phyloP scores from a whole-genome alignment of 1,284 basidiomycete genomes.

The Mycena citricolor region DNA sequence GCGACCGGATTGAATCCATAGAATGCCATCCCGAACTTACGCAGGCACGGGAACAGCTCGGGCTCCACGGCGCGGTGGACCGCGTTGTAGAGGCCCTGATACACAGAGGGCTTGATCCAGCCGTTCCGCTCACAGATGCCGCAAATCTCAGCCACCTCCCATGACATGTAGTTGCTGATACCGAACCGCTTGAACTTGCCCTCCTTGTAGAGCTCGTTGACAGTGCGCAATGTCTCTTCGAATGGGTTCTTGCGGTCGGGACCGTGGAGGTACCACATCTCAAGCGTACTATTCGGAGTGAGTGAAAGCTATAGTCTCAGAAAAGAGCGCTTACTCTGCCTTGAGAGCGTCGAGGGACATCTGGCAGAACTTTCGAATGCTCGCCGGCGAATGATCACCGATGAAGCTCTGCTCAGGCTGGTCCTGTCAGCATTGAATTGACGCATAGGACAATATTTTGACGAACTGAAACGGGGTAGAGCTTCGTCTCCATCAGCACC shows the following conservation, averaged over 20 bases:
- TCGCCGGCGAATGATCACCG: too few relatives aligned
- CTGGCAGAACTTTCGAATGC: constrained; percentile 37
- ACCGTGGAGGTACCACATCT: constrained; percentile 22
- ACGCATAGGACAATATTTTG: background rate
- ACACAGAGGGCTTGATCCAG: constrained; percentile 15
- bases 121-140: constrained; percentile 17
- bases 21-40: constrained; percentile 15
- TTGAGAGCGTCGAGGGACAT: constrained; percentile 39
- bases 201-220: constrained; percentile 20
- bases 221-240: constrained; percentile 19
- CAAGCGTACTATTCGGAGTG: constrained; percentile 12
- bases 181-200: constrained; percentile 22
- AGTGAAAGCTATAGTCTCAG: background rate
- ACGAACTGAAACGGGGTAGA: constrained; percentile 9
- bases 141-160: constrained; percentile 18
- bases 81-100: constrained; percentile 17
- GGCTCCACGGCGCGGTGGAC: constrained; percentile 14
- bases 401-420: too few relatives aligned
- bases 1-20: constrained; percentile 19
- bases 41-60: constrained; percentile 19
- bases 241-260: constrained; percentile 22
- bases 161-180: constrained; percentile 12
- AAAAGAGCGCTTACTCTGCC: constrained; percentile 30
- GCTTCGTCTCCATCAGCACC: constrained; percentile 13
- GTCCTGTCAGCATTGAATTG: too few relatives aligned